Base-by-base conservation (phyloP, 2,329 filamentous ascomycete genomes). In the Cladobotryum mycophilum region DNA sequence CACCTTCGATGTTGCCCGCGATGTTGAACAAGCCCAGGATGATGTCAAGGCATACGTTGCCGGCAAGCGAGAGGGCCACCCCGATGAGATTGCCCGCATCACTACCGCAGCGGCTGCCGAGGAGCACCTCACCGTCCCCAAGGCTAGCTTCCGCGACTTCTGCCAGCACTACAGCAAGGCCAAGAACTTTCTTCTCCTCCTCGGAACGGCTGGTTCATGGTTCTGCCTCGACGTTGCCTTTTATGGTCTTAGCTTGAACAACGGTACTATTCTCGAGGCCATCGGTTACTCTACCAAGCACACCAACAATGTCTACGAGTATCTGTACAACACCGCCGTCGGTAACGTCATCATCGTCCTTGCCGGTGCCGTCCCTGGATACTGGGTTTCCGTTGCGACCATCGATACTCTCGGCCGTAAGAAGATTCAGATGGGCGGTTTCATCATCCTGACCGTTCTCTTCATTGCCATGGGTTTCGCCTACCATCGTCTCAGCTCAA, bases 171-270 rank as follows among this genome's bases (percentile, higher is more conserved):
- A 89, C 67, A 65, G 74, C 52, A 79, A 85, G 62, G 82, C 79
- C 75, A 86, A 82, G 71, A 84, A 92, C 64, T 82, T 78, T 49
- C 81, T 84, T 63, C 76, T 90, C 14, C 79, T 89, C 0, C 72
- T 89, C 40, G 87, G 87, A n/a, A 92, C 88, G 12, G 86, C 88
- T 12, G 85, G 85, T 38, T 92, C 88, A 2, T 95, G 89, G 88
- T 92, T 91, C 68, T 80, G 87, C 69, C 82, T 88, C 48, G 74
- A 74, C 55, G 67, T 75, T 52, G 79, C 80, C 30, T 81, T 81
- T 64, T 86, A 85, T 58, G 82, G 83, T 48, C 78, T 91, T 18
- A 84, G 84, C 34, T 75, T 92, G 45, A 91, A 90, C 69, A 90
- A 89, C 67, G 80, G 83, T 20, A 79, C 81, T 53, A 88, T 91